Base-by-base conservation (phyloP, 2,329 filamentous ascomycete species). In the Fusarium metavorans region DNA sequence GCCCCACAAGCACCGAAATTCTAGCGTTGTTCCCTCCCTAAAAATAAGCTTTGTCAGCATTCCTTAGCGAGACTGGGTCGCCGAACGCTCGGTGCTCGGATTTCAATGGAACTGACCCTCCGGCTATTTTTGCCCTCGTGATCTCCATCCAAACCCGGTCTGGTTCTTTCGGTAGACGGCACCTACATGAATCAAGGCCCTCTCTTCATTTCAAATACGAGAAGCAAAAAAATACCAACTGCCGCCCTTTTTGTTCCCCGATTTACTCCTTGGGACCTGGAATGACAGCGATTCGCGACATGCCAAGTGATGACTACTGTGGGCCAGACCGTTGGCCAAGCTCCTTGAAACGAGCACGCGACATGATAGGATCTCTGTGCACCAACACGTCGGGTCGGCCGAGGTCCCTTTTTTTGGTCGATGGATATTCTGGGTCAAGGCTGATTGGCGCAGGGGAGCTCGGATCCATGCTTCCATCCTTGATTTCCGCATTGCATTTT, bases 301-400 rank as follows among this genome's bases (percentile, higher is more conserved):
- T 61, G 58, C 58, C 58, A 45, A 61, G 43, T 48, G 39, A 34
- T 61, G 37, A 41, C 35, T 25, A 37, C 52, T 43, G 37, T 43
- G 57, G 54, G 54, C 32, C 54, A 25, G 13, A 16, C 16, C 20
- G 32, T 58, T 39, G 54, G 16, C 20, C 18, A 41, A 43, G 20
- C 34, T 45, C 64, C 58, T 57, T 73, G 54, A 64, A 41, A 59
- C 23, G 59, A 34, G 62, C 71, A 73, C 71, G 67, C 71, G 71
- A 73, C 71, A 50, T 59, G 48, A 50, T 52, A 52, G 48, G 34
- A 37, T 66, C 56, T 56, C 48, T 60, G 48, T 11, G 30, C 48
- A 58, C 59, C 65, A 59, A 57, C 35, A 37, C 10, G 58, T 67
- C 67, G 71, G 67, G 43, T 71, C 30, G 43, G 32, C 67, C 67